Evolutionary conservation across 192 early-diverging fungal species (phyloP).

Genomic region (Backusella australiensis): DNA sequence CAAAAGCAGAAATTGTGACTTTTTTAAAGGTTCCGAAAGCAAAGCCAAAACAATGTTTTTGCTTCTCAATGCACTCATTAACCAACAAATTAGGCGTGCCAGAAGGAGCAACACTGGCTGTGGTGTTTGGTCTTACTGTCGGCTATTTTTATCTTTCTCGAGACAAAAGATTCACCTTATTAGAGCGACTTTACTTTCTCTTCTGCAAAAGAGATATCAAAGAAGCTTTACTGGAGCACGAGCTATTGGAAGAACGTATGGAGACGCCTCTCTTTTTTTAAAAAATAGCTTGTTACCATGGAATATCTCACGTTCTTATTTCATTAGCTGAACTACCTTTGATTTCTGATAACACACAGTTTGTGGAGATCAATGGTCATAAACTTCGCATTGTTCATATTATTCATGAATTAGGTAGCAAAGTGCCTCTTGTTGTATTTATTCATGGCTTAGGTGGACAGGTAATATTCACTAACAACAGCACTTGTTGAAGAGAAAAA

Average conservation of each 20-base stretch:
- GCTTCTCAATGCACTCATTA: slow-evolving; percentile 4
- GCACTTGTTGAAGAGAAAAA: not conserved
- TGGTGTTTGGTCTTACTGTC: not conserved
- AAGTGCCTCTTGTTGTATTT: slow-evolving; percentile 54
- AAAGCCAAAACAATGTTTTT: slow-evolving; percentile 1
- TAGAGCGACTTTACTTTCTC: slow-evolving; percentile 3
- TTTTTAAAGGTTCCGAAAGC: not conserved
- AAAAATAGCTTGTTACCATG: not conserved
- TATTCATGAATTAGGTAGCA: slow-evolving; percentile 49
- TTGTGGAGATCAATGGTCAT: slow-evolving; percentile 46
- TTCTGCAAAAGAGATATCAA: slow-evolving; percentile 10
- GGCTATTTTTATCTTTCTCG: slow-evolving; percentile 5
- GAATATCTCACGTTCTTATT: not conserved
- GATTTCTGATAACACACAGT: slow-evolving; percentile 42
- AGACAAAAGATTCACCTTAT: not conserved
- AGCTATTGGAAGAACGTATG: slow-evolving; percentile 15
- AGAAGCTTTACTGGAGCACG: slow-evolving; percentile 11
- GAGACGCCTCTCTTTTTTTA: too few relatives aligned
- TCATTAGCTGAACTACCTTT: slow-evolving; percentile 29
- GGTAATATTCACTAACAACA: slow-evolving; percentile 28
- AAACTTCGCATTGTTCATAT: slow-evolving; percentile 51
- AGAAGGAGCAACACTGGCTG: not conserved
- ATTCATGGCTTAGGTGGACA: slow-evolving; percentile 61
- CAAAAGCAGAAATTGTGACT: not conserved
- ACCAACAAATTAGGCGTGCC: not conserved